Evolutionary conservation across 2,329 filamentous ascomycete genomes (phyloP).

Genomic region (Ophiostoma novo-ulmi): DNA sequence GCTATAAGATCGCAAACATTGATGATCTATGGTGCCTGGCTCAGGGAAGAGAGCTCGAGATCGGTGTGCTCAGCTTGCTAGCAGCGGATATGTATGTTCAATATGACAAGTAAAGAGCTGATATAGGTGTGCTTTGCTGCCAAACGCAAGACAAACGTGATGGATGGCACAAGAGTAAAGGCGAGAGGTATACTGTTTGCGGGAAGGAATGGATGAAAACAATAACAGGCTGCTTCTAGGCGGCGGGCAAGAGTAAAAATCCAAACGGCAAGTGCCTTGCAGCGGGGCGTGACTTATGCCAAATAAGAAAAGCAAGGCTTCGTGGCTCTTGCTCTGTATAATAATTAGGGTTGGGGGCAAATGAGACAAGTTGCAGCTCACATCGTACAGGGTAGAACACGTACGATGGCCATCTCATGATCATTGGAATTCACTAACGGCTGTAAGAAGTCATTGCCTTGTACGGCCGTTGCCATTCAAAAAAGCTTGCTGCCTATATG

Average conservation of each 20-base stretch:
- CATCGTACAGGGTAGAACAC: neutral
- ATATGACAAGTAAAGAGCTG: neutral
- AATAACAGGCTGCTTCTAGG: too few species aligned
- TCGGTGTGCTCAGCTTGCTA: neutral
- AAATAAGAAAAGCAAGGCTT: neutral
- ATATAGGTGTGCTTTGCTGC: neutral
- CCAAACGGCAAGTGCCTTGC: neutral
- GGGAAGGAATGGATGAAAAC: too few species aligned
- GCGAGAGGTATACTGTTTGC: neutral
- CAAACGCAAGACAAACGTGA: neutral
- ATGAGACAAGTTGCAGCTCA: neutral
- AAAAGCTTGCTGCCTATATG: neutral
- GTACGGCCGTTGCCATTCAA: neutral
- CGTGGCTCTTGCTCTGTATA: neutral
- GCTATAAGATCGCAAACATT: neutral
- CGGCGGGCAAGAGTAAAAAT: neutral
- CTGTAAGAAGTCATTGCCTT: neutral
- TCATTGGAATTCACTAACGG: neutral
- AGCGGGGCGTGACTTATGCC: neutral
- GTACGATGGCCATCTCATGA: neutral
- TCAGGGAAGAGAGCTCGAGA: neutral
- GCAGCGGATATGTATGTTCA: neutral
- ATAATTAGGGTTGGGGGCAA: neutral
- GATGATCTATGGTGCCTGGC: neutral
- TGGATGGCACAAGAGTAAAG: neutral